Base-by-base conservation (phyloP, 176 grass and related monocot genomes). In the Paspalum vaginatum region DNA sequence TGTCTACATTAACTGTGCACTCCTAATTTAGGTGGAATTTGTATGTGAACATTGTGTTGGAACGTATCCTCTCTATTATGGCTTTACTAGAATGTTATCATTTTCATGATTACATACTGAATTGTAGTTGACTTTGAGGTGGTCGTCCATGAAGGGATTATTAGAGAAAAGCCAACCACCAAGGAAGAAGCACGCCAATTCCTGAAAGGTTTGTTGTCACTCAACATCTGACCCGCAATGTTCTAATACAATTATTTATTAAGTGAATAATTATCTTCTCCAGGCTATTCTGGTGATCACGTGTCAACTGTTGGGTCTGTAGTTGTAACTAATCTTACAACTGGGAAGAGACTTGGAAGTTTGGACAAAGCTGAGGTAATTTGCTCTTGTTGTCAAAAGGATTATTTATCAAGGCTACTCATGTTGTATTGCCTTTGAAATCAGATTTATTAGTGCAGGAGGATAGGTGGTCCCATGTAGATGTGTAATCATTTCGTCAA, bases 131-230 rank as follows among this genome's bases (percentile, higher is more conserved):
- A 87, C 83, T 85, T 91, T 83, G 82, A 98, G 95, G 95, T 98
- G 61, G 95, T 93, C 76, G 90, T 98, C 75, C 92, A 98, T 95
- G 69, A 98, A 76, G 92, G 95, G 77, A 87, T 98, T 86, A 95
- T 98, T 44, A 98, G 90, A 79, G 95, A 98, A 87, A 98, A 98
- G 70, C 95, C 95, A 61, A 86, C 65, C 37, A 98, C 59, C 56
- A 95, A 93, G 80, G 90, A 98, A 93, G 92, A 98, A 98, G 95
- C 95, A 53, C 88, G 86, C 2, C 90, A 91, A 76, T 95, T 98
- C 76, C 84, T 98, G n/a, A 95, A 95, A 93, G 95, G 95, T 98
- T 58, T 26, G 32, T 39, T 60, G 1, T 53, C 11, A 61, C 32
- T 4, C 25, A 66, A 41, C 18, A 64, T 65, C 20, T 71, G 42